These are phyloP conservation scores for Cryptosporidium tyzzeri DNA, from an alignment of 169 alveolate species.

Conservation along the genomic window DNA sequence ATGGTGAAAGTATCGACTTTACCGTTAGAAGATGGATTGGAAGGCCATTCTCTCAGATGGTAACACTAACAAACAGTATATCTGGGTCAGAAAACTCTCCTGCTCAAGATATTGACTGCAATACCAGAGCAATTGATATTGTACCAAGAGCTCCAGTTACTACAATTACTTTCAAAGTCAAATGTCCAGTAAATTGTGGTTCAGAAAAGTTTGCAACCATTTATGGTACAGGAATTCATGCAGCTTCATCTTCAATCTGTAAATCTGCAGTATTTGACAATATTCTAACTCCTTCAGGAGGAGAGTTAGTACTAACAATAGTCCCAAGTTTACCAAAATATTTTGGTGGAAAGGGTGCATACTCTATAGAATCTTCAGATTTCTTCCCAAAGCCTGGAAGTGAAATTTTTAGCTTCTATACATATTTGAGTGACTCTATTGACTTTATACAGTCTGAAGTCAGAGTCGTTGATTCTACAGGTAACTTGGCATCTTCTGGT, in stretches of 20 bases:
- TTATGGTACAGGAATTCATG: slow-evolving; percentile 88
- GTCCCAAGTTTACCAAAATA: slow-evolving; percentile 83
- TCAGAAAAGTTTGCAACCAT: slow-evolving; percentile 81
- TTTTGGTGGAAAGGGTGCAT: slow-evolving; percentile 78
- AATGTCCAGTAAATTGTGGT: slow-evolving; percentile 89
- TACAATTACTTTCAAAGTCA: slow-evolving; percentile 81
- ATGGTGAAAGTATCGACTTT: slow-evolving; percentile 80
- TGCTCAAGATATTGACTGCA: slow-evolving; percentile 88
- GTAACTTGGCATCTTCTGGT: slow-evolving; percentile 81
- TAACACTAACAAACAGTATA: slow-evolving; percentile 80
- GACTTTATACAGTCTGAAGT: slow-evolving; percentile 88
- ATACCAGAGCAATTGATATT: slow-evolving; percentile 85
- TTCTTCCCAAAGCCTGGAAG: slow-evolving; percentile 79
- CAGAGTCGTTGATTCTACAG: slow-evolving; percentile 89
- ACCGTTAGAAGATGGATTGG: slow-evolving; percentile 89
- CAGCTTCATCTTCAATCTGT: slow-evolving; percentile 90
- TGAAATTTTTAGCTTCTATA: slow-evolving; percentile 78
- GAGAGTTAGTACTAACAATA: slow-evolving; percentile 86
- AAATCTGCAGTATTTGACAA: slow-evolving; percentile 90
- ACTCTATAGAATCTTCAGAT: slow-evolving; percentile 77
- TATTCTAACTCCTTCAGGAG: slow-evolving; percentile 87
- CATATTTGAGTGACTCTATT: slow-evolving; percentile 83
- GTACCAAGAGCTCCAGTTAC: slow-evolving; percentile 77
- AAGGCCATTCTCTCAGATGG: slow-evolving; percentile 82
- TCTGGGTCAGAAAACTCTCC: slow-evolving; percentile 82